These are phyloP conservation scores for Cornus controversa DNA, from an alignment of 148 eudicot species.

Conservation along the genomic window DNA sequence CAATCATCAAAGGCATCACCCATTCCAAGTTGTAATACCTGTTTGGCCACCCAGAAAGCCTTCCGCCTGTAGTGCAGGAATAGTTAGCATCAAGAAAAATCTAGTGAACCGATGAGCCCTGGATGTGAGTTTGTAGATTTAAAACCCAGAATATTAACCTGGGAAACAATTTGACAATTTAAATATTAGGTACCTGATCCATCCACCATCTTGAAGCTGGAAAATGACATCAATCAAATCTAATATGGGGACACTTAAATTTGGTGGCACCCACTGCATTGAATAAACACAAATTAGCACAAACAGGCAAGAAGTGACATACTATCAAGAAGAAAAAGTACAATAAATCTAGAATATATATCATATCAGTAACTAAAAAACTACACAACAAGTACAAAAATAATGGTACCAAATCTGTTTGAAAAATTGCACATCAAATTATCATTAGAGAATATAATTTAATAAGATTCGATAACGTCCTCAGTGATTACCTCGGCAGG, in stretches of 20 bases:
- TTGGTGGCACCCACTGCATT: constrained; percentile 92
- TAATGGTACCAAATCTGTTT: neutral
- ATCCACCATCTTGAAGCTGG: constrained; percentile 98
- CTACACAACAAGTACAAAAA: neutral
- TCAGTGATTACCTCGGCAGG: constrained; percentile 65
- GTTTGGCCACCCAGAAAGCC: constrained; percentile 98
- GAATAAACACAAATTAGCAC: constrained; percentile 18
- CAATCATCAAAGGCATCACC: constrained; percentile 99
- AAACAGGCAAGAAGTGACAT: constrained; percentile 10
- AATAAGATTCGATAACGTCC: neutral
- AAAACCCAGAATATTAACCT: neutral
- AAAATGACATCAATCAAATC: constrained; percentile 94
- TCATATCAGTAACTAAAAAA: neutral
- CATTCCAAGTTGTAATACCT: constrained; percentile 95
- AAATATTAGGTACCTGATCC: constrained; percentile 69
- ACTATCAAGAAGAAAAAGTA: neutral
- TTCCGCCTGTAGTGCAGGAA: constrained; percentile 58
- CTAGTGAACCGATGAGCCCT: constrained; percentile 6
- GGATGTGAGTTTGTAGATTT: neutral
- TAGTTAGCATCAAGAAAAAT: neutral
- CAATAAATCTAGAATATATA: neutral
- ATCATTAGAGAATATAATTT: neutral
- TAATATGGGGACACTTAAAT: constrained; percentile 73
- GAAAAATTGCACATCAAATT: neutral
- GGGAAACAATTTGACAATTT: neutral